phyloP scores from a whole-genome alignment of 2,329 filamentous ascomycete species.

The Didymella pinodella region DNA sequence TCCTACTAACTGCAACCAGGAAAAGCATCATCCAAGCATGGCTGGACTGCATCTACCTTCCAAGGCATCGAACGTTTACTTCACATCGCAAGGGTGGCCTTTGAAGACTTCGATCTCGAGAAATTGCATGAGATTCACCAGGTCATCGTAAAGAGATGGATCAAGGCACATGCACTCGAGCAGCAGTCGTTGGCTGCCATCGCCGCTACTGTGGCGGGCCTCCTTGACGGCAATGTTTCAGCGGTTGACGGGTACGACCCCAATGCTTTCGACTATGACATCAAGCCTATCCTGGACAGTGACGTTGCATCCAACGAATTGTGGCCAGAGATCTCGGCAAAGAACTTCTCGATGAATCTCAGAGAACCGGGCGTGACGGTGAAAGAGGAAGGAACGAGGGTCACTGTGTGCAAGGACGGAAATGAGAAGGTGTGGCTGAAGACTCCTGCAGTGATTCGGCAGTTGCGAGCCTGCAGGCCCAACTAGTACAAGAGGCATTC shows the following conservation, averaged over 20 bases:
- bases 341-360: neutral
- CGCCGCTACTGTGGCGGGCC: constrained; percentile 4
- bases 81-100: constrained; percentile 23
- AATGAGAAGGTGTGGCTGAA: constrained; percentile 6
- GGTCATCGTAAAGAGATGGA: constrained; percentile 19
- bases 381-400: constrained; percentile 8
- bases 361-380: neutral
- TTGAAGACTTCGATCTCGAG: constrained; percentile 11
- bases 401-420: constrained; percentile 7
- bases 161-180: constrained; percentile 10
- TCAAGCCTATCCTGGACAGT: no score
- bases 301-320: neutral
- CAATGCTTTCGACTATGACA: constrained; percentile 11
- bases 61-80: constrained; percentile 13
- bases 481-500: neutral
- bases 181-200: constrained; percentile 4
- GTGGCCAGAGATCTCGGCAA: constrained; percentile 7
- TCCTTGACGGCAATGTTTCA: constrained; percentile 7
- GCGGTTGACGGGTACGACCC: neutral
- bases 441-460: constrained; percentile 14
- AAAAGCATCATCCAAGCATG: neutral
- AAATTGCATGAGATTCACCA: constrained; percentile 6
- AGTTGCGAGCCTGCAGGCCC: constrained; percentile 2
- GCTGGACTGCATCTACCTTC: constrained; percentile 13
- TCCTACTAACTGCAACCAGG: neutral